Evolutionary conservation across 805 yeast genomes (phyloP), one percentile per base, ranked within the genome.

Genomic region (Cyberlindnera bimundalis): DNA sequence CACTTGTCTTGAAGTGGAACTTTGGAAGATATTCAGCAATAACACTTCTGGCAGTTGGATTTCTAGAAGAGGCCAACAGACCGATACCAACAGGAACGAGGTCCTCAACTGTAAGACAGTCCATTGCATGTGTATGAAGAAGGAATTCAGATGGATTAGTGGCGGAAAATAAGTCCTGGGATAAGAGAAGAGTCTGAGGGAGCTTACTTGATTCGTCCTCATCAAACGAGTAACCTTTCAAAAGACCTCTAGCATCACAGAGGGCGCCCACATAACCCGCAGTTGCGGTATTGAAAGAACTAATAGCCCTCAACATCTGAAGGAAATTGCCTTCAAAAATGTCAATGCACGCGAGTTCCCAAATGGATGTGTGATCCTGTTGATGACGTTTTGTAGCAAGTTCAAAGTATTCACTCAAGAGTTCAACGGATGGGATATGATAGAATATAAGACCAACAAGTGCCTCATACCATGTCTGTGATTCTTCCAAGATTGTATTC

Each of bases 41-140:
- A 1, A 76, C 70, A 12, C 62, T 61, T 38, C 68, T 57, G 2
- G 76, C 59, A 16, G 64, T 64, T 11, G 66, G 56, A n/a, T 73
- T 70, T 15, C 71, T 71, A 10, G 77, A 62, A 2, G 73, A 47
- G 34, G 68, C 69, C 40, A 83, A 61, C 2, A 84, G 60, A 6
- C 91, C 93, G 47, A 83, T 71, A 3, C 87, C 90, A 33, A 81
- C 73, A 0, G 90, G 81, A 36, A 82, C 79, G 30, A 81, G 63
- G 16, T 64, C 62, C 46, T 75, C 78, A 36, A 70, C 63, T 24
- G 73, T 65, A 34, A 81, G 60, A 53, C 79, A 76, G 28, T 74
- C 72, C 42, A 73, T 65, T 1, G 84, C 78, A 55, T 76, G 76
- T 24, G 73, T 69, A 16, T 73, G 73, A 29, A 81, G 52, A 56